phyloP scores from a whole-genome alignment of 805 yeast species.

The Myxozyma kluyveri region DNA sequence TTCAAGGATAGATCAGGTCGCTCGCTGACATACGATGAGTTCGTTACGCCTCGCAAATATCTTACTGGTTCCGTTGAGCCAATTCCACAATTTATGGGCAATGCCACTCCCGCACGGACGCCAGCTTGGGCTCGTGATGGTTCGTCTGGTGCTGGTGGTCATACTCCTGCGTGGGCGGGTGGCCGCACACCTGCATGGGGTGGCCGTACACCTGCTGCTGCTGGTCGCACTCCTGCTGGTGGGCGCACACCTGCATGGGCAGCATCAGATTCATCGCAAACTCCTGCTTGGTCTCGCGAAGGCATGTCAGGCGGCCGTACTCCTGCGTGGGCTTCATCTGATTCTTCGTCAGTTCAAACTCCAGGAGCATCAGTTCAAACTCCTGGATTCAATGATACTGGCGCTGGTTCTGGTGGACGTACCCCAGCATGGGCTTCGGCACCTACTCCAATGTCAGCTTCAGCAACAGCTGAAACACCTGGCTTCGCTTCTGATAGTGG shows the following conservation, averaged over 20 bases:
- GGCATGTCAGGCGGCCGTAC: constrained; percentile 45
- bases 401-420: constrained; percentile 45
- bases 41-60: constrained; percentile 50
- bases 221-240: too few species aligned
- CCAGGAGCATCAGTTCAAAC: too few species aligned
- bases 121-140: constrained; percentile 37
- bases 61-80: constrained; percentile 28
- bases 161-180: constrained; percentile 36
- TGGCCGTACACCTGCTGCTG: constrained; percentile 48
- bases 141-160: constrained; percentile 16
- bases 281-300: constrained; percentile 37
- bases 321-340: constrained; percentile 63
- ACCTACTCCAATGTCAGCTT: constrained; percentile 38
- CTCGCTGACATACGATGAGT: constrained; percentile 73
- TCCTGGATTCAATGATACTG: too few species aligned
- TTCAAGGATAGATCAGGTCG: constrained; percentile 60
- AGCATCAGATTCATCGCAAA: constrained; percentile 42
- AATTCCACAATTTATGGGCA: constrained; percentile 37
- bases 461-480: constrained; percentile 38
- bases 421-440: constrained; percentile 33
- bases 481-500: constrained; percentile 52
- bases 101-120: constrained; percentile 29
- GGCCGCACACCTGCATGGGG: constrained; percentile 50
- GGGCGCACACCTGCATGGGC: constrained; percentile 44
- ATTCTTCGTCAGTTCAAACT: too few species aligned